A percentile compares a stretch with the other conserved stretches of the same genome.
Conservation (phyloP, 164 flowering plant genomes). For the Macadamia integrifolia region DNA sequence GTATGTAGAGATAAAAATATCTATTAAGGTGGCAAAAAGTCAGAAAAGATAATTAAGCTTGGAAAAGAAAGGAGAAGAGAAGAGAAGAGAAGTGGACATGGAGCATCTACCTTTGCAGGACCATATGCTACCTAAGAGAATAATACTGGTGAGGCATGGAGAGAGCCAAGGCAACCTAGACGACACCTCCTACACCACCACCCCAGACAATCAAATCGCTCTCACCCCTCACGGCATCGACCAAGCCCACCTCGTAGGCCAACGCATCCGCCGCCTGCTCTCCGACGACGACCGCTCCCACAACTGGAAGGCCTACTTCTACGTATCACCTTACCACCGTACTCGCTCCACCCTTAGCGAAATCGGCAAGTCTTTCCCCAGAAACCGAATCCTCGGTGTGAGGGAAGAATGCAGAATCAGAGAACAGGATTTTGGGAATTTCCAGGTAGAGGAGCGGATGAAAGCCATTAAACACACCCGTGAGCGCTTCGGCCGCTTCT, state of each 20-base stretch:
- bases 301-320: slow-evolving; percentile 71
- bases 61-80: too few relatives aligned
- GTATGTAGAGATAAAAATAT: too few relatives aligned
- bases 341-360: slow-evolving; percentile 75
- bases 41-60: too few relatives aligned
- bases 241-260: slow-evolving; percentile 65
- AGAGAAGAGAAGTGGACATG: slow-evolving; percentile 2
- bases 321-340: slow-evolving; percentile 85
- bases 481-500: slow-evolving; percentile 83
- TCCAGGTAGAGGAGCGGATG: slow-evolving; percentile 87
- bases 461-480: slow-evolving; percentile 57
- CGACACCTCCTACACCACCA: slow-evolving; percentile 56
- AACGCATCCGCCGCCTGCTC: slow-evolving; percentile 30
- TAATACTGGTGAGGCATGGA: slow-evolving; percentile 84
- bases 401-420: slow-evolving; percentile 87
- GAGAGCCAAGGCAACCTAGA: slow-evolving; percentile 82
- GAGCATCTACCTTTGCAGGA: slow-evolving; percentile 1
- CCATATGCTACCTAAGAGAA: slow-evolving; percentile 53
- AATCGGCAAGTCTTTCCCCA: slow-evolving; percentile 63
- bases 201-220: slow-evolving; percentile 76
- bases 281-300: slow-evolving; percentile 16
- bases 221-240: slow-evolving; percentile 47
- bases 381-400: slow-evolving; percentile 62
- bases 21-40: too few relatives aligned
- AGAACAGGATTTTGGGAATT: slow-evolving; percentile 98